A percentile compares a stretch with the other conserved stretches of the same genome.
Evolutionary conservation across 2,329 filamentous ascomycete genomes (phyloP).

Genomic region (Ploettnerulaceae sp.): DNA sequence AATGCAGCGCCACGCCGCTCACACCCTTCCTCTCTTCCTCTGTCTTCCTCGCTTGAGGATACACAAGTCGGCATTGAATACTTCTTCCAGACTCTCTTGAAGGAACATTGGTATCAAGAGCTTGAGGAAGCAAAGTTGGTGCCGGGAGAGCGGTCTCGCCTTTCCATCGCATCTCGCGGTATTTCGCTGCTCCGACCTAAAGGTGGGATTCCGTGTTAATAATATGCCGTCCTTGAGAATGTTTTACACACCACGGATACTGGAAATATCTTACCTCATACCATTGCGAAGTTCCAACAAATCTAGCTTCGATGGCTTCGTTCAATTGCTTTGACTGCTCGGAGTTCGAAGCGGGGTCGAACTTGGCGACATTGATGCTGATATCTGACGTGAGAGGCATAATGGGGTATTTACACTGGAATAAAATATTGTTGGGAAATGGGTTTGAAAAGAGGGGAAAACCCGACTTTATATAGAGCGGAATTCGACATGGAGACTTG

Average conservation of each 20-base stretch:
- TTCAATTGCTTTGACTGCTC: conserved; percentile 42
- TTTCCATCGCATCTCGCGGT: conserved; percentile 48
- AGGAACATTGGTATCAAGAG: conserved; percentile 44
- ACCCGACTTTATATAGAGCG: too few species aligned
- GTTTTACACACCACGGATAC: neutral
- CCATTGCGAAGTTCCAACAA: conserved; percentile 43
- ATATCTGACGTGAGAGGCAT: conserved; percentile 39
- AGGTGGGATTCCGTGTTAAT: neutral
- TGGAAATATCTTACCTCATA: conserved; percentile 39
- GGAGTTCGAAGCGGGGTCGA: conserved; percentile 38
- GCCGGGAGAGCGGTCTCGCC: conserved; percentile 48
- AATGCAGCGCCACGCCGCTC: conserved; percentile 47
- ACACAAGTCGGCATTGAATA: conserved; percentile 44
- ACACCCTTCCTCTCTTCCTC: conserved; percentile 46
- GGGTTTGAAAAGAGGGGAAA: too few species aligned
- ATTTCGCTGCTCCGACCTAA: conserved; percentile 48
- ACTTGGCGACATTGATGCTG: conserved; percentile 39
- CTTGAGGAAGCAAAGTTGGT: conserved; percentile 42
- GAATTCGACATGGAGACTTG: too few species aligned
- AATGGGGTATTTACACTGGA: neutral
- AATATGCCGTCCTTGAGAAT: neutral
- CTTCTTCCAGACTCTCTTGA: conserved; percentile 46
- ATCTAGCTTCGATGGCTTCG: conserved; percentile 28
- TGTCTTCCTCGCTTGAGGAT: conserved; percentile 21
- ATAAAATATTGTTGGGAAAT: too few species aligned